Percentiles rank a stretch among this genome's conserved stretches.
phyloP scores from a whole-genome alignment of 1,284 basidiomycete genomes.

The Ganoderma meredithae region DNA sequence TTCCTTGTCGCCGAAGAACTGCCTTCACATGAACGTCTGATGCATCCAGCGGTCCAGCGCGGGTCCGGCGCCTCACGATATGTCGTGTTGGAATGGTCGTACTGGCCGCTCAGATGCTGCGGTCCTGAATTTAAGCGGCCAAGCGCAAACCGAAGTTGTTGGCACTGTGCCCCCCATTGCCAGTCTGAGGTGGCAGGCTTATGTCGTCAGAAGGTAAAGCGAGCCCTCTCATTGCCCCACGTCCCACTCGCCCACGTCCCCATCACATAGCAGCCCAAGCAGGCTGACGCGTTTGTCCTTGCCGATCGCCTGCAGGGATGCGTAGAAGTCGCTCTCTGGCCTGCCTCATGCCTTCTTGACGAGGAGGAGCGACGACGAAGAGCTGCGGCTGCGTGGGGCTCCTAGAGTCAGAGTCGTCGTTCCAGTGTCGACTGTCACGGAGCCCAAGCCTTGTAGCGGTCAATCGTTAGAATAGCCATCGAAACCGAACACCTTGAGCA shows the following conservation, averaged over 20 bases:
- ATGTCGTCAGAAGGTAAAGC: not conserved
- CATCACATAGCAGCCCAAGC: conserved; percentile 5
- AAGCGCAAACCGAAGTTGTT: not conserved
- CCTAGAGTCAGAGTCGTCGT: not conserved
- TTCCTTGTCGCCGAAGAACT: not conserved
- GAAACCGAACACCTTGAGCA: conserved; percentile 17
- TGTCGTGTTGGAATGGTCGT: not conserved
- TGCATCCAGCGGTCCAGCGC: not conserved
- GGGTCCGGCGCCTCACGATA: not conserved
- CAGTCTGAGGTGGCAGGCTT: too few species aligned
- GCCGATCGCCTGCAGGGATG: conserved; percentile 8
- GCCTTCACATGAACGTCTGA: conserved; percentile 20
- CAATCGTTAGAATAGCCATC: conserved; percentile 24
- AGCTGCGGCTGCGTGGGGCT: not conserved
- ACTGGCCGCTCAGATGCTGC: not conserved
- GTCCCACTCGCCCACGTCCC: conserved; percentile 20
- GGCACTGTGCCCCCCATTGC: not conserved
- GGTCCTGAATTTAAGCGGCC: not conserved
- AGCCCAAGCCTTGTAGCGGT: conserved; percentile 23
- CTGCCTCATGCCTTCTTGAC: conserved; percentile 30
- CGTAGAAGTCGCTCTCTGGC: conserved; percentile 23
- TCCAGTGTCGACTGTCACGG: conserved; percentile 4
- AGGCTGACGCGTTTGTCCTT: conserved; percentile 6
- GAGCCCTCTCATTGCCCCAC: conserved; percentile 11
- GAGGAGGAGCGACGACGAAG: not conserved